Base-by-base conservation (phyloP, 257 asterid species). In the Nemophila menziesii region DNA sequence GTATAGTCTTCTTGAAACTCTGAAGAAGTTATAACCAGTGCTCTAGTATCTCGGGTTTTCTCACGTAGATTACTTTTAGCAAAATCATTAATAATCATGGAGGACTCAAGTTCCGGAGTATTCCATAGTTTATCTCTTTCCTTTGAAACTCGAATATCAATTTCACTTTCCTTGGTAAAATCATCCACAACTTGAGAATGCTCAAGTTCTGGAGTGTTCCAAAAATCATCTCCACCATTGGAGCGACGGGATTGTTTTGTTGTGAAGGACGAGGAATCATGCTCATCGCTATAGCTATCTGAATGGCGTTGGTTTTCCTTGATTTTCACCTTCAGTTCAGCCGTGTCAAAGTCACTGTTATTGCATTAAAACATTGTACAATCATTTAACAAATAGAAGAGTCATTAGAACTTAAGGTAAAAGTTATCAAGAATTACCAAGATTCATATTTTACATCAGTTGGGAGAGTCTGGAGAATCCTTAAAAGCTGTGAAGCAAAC, bases 401-500 rank as follows among this genome's bases (percentile, higher is more conserved):
- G 56, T 26, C 47, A 56, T 38, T 24, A 47, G 3, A 33, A 39
- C 38, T 29, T 33, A 36, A 36, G 46, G 45, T 29, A 6, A 44
- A 20, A 19, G 33, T 16, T 22, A 53, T 20, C 52, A 49, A 69
- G 36, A 22, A 54, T 64, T 69, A 75, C 87, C 80, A 16, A 68
- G 48, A 61, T 56, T 78, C 77, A 58, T 54, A 22, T 54, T 42
- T 61, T 43, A 56, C 72, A 43, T 77, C 72, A 36, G 71, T 55
- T 29, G 70, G 82, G 57, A 74, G 49, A 53, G 80, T 60, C 46
- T 66, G 56, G 26, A 86, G 80, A 73, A 77, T 60, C 51, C 76
- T 62, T 68, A 79, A 52, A 34, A 72, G 71, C 61, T 70, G 80
- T 34, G 86, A 56, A 44, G 68, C 83, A 51, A 72, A 61, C 93